Evolutionary conservation across 2,329 filamentous ascomycete species (phyloP).

Genomic region (Aspergillus pseudoterreus): DNA sequence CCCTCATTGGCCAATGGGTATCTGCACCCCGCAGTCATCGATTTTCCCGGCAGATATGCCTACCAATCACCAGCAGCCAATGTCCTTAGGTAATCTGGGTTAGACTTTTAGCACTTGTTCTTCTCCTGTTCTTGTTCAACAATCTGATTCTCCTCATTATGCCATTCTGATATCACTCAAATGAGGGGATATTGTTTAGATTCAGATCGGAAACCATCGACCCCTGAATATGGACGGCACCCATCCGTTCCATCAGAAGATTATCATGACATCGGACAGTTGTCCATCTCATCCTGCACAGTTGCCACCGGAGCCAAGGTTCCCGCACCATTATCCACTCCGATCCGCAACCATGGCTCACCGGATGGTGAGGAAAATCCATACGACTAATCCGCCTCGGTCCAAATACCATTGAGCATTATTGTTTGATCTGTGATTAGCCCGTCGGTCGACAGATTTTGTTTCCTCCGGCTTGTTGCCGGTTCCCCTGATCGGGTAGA

Average conservation of each 20-base stretch:
- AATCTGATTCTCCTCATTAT: background rate
- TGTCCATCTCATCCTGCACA: background rate
- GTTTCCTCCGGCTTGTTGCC: background rate
- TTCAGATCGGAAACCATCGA: background rate
- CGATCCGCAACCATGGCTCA: slow-evolving; percentile 12
- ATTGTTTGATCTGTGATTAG: background rate
- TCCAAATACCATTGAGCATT: slow-evolving; percentile 9
- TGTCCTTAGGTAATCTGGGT: background rate
- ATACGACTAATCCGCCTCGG: background rate
- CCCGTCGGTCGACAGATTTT: background rate
- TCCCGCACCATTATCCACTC: slow-evolving; percentile 9
- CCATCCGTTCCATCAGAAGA: background rate
- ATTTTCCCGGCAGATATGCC: background rate
- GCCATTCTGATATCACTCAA: background rate
- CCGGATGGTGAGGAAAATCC: slow-evolving; percentile 5
- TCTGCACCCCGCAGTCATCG: slow-evolving; percentile 14
- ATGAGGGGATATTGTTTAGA: no score
- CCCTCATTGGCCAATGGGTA: slow-evolving; percentile 13
- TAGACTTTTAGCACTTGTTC: no score
- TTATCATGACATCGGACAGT: background rate
- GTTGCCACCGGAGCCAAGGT: slow-evolving; percentile 11
- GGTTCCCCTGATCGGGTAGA: background rate
- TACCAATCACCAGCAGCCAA: background rate
- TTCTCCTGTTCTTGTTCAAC: background rate
- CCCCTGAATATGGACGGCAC: background rate